Base-by-base conservation (phyloP, 2,329 filamentous ascomycete species). In the Paracoccidioides brasiliensis region DNA sequence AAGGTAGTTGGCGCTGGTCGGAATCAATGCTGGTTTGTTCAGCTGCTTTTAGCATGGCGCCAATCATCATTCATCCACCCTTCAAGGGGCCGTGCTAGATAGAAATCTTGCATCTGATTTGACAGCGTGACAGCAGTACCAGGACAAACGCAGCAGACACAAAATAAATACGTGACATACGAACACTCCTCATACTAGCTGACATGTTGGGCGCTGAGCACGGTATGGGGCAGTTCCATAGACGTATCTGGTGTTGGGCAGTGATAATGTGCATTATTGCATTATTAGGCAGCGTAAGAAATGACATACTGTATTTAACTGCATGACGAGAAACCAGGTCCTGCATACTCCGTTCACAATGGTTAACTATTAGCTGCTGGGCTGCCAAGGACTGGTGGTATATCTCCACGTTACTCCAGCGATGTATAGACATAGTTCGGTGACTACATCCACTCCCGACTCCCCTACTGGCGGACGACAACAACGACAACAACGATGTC, bases 361-460 rank as follows among this genome's bases (percentile, higher is more conserved):
- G 2, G 22, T 22, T 35, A 33, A 15, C 9, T 8, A 49, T 32
- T 2, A 14, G n/a, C 1, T 8, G 28, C 45, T 14, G 10, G 45
- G 28, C 45, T 30, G n/a, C 22, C 45, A 35, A 8, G 5, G 15
- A 41, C 49, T 32, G 49, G 37, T 51, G 41, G 41, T 28, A 51
- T 40, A 40, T 40, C 49, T 51, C 49, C 49, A 51, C 49, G 49
- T 51, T 51, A 32, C 49, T 51, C 49, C 49, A 51, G 10, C 35
- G 10, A 51, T 51, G 35, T 40, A 51, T 32, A n/a, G 22, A 22
- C 22, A n/a, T 22, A 22, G 1, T 22, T 22, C 22, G 22, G 22
- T 2, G 22, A 22, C 22, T 22, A 22, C 22, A 22, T 22, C 22
- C 22, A 22, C 22, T 22, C 22, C 22, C 22, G 22, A 22, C 22